Evolutionary conservation across 2,329 filamentous ascomycete genomes (phyloP), one percentile per base, ranked within the genome.

Genomic region (Cadophora gregata): DNA sequence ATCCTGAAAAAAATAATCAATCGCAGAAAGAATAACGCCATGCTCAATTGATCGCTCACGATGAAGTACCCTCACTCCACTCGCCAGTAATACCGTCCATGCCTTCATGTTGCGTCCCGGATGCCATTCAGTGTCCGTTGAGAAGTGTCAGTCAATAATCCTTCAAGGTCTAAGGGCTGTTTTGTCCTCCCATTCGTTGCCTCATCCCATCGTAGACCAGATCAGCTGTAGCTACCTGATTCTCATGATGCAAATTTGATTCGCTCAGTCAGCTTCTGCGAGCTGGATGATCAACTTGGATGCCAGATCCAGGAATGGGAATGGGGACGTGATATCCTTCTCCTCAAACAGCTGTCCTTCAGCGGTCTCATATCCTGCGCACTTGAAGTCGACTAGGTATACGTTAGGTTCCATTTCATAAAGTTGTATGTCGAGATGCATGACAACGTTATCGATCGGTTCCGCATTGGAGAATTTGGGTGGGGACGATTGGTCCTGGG

Each of bases 311-410:
- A 98, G 84, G 81, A 97, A 98, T 4, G 96, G 95, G 79, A 97
- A 98, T 31, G 96, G 93, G 77, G 92, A 96, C 53, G 93, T 95
- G 70, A 97, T 93, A 75, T 97, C 92, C 85, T 98, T 98, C 81
- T 97, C 93, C 75, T 96, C 93, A 60, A 93, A 82, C 60, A 90
- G 82, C 71, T 90, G 88, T 59, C 95, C 90, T 64, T 96, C 84
- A 14, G 83, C 76, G 56, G 86, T 93, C 81, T 99, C 96, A 80
- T 99, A 99, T 24, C 96, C 96, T 16, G 96, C 94, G 78, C 95
- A 98, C 78, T 97, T 98, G 84, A 99, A 99, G 78, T 99, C 96
- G 59, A 99, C 96, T 69, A 99, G 90, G 79, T 95, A 98, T 71
- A 96, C 95, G 64, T 92, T 91, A 66, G 89, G 88, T 78, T 98